Evolutionary conservation across 768 basidiomycete genomes (phyloP), one percentile per base, ranked within the genome.

Genomic region (Tremella mesenterica): DNA sequence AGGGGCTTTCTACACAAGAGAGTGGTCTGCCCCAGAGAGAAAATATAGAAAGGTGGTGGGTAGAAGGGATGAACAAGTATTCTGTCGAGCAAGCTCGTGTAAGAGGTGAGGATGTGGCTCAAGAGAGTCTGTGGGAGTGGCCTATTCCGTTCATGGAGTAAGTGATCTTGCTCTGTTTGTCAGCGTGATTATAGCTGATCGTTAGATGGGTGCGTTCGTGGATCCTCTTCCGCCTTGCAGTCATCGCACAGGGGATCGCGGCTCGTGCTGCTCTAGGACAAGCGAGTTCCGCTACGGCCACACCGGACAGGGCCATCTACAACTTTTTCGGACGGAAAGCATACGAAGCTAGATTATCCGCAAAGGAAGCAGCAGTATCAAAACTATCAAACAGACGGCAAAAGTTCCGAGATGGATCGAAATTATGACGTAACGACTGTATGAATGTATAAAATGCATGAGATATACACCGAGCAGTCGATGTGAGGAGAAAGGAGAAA

Each of bases 241-340:
- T 93, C 54, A 92, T 95, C 60, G 76, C 81, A 1, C 90, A 95
- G 74, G 90, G 90, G 3, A 90, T 95, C 58, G 86, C 90, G 1
- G 90, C 90, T 27, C 81, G 90, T 39, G 81, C 81, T 48, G 88
- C 88, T 1, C 79, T 84, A 23, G 81, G 87, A 18, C 90, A 95
- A 72, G 89, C 90, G 3, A 91, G 86, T 68, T 92, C 89, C 0
- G 88, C 89, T 70, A 75, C 77, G 38, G 90, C 90, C 6, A 54
- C 50, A 31, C 75, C 73, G 39, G 57, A 78, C 44, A 53, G 60
- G 13, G 59, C 61, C 23, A 55, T 67, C 16, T 75, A 74, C 55
- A 69, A 73, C 44, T 56, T 81, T 21, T 74, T 86, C 44, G 88
- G 87, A 27, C 72, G 73, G 20, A 64, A 88, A 31, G 86, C 88